Evolutionary conservation across 177 flowering plant species (phyloP).

Genomic region (Tripterygium wilfordii): DNA sequence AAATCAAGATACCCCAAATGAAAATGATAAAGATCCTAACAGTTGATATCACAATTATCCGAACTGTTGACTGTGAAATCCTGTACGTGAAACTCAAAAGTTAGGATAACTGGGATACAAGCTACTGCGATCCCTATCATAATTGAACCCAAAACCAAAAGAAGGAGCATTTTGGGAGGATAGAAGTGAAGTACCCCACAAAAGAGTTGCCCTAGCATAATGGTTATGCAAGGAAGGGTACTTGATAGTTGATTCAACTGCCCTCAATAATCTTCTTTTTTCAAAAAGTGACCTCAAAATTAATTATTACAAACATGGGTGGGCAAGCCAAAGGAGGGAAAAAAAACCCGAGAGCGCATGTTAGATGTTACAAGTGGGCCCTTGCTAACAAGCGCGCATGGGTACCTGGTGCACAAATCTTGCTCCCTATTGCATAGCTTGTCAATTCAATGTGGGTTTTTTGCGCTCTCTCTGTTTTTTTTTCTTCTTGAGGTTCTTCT

Average conservation of each 20-base stretch:
- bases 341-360: constrained; percentile 22
- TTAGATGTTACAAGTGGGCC: constrained; percentile 10
- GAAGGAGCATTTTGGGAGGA: constrained; percentile 17
- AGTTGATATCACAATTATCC: too few relatives aligned
- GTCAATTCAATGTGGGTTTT: constrained; percentile 20
- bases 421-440: constrained; percentile 19
- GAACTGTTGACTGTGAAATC: too few relatives aligned
- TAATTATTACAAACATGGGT: too few relatives aligned
- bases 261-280: constrained; percentile 1
- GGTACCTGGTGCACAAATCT: constrained; percentile 25
- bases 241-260: constrained; percentile 42
- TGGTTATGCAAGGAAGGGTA: constrained; percentile 32
- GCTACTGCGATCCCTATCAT: too few relatives aligned
- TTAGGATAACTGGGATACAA: too few relatives aligned
- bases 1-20: too few relatives aligned
- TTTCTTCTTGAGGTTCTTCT: too few relatives aligned
- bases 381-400: constrained; percentile 27
- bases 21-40: too few relatives aligned
- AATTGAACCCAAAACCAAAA: too few relatives aligned
- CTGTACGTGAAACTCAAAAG: too few relatives aligned
- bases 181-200: not conserved
- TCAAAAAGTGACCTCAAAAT: too few relatives aligned
- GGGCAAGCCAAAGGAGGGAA: not conserved
- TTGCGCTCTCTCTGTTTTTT: too few relatives aligned
- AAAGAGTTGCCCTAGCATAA: constrained; percentile 24